Evolutionary conservation across 495 filamentous ascomycete genomes (phyloP).

Genomic region (Lineolata rhizophorae): DNA sequence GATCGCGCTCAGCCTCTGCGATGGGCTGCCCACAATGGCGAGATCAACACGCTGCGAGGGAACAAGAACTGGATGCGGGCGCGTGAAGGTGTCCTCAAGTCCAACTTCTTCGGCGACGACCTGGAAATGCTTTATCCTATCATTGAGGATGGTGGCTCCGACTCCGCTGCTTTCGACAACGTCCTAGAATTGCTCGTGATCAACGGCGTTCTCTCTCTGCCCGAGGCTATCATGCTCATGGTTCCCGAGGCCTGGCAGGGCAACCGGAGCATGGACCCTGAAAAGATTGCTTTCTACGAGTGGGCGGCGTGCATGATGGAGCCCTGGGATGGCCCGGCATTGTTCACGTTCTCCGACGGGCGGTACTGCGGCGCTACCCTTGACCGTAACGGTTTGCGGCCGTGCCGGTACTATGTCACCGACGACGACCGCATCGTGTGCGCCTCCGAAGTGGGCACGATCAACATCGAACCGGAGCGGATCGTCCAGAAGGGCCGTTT

Average conservation of each 20-base stretch:
- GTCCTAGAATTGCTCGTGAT: constrained; percentile 88
- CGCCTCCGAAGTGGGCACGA: constrained; percentile 93
- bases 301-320: constrained; percentile 99
- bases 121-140: constrained; percentile 85
- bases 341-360: constrained; percentile 96
- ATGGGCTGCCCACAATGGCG: constrained; percentile 98
- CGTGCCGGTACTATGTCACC: constrained; percentile 95
- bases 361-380: constrained; percentile 96
- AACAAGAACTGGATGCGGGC: constrained; percentile 99
- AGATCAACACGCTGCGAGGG: constrained; percentile 94
- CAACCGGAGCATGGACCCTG: constrained; percentile 75
- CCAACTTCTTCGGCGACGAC: constrained; percentile 80
- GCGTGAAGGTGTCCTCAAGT: constrained; percentile 87
- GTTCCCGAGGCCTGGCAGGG: constrained; percentile 98
- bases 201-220: constrained; percentile 90
- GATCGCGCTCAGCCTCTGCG: constrained; percentile 91
- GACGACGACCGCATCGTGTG: constrained; percentile 98
- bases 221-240: constrained; percentile 98
- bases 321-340: constrained; percentile 93
- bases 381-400: constrained; percentile 92
- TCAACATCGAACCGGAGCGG: constrained; percentile 72
- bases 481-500: constrained; percentile 89
- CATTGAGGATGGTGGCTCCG: constrained; percentile 91
- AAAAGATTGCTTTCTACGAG: constrained; percentile 96
- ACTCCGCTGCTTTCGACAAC: constrained; percentile 97